Conservation (phyloP, 2,329 filamentous ascomycete genomes). For the Sporothrix sp. region DNA sequence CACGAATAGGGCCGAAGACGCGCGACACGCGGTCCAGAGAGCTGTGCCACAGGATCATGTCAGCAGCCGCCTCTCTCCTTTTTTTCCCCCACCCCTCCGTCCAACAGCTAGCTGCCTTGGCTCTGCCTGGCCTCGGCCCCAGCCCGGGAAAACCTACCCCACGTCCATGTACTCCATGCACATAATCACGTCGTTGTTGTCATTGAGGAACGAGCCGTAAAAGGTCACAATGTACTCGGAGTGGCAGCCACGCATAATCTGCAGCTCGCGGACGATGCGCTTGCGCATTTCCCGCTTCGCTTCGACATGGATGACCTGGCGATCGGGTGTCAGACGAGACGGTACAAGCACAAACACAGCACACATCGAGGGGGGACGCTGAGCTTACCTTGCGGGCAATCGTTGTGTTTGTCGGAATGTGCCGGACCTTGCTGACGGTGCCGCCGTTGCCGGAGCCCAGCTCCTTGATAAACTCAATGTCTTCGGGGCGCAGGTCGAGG, state of each 20-base stretch:
- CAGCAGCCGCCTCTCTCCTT: constrained; percentile 4
- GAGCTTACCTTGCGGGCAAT: constrained; percentile 90
- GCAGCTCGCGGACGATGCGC: constrained; percentile 90
- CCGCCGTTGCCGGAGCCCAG: constrained; percentile 93
- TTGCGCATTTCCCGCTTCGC: constrained; percentile 95
- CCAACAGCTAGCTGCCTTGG: too few species aligned
- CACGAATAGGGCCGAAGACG: constrained; percentile 87
- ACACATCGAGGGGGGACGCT: too few species aligned
- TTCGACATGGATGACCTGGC: constrained; percentile 96
- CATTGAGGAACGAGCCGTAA: constrained; percentile 93
- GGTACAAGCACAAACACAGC: too few species aligned
- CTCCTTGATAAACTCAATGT: constrained; percentile 87
- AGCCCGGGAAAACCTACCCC: constrained; percentile 57
- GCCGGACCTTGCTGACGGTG: constrained; percentile 95
- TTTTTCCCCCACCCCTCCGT: too few species aligned
- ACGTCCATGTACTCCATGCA: constrained; percentile 99
- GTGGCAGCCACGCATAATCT: constrained; percentile 97
- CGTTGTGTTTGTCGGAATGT: constrained; percentile 85
- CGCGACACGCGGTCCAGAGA: constrained; percentile 89
- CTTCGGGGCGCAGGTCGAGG: constrained; percentile 81
- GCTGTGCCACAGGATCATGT: constrained; percentile 36
- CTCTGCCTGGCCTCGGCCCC: background rate
- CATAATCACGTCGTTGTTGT: constrained; percentile 96
- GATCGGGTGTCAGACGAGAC: too few species aligned
- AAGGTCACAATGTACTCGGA: constrained; percentile 96